Base-by-base conservation (phyloP, 2,329 filamentous ascomycete genomes). In the Apiospora hydei region DNA sequence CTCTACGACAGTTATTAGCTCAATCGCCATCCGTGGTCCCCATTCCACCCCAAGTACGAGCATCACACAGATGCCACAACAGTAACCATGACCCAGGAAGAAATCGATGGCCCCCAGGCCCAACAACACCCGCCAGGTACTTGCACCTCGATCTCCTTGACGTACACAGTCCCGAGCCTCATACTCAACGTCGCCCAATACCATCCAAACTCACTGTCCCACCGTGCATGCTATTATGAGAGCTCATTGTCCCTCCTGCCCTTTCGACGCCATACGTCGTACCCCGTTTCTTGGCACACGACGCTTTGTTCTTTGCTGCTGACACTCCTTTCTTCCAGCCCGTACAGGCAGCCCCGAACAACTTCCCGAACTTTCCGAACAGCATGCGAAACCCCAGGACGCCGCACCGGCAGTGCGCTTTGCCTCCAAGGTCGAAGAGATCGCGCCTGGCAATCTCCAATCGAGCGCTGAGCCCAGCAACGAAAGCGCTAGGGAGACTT, bases 401-500 rank as follows among this genome's bases (percentile, higher is more conserved):
- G 38, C 71, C 21, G 46, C 49, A 18, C 73, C 69, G 44, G 73
- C 73, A 34, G 73, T 74, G 30, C 71, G 73, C 41, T 74, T 74
- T 69, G 71, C 71, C 14, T 74, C 73, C 44, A 74, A 71, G 49
- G 71, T 74, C 38, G 71, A 74, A 64, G 67, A 73, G 64, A 66
- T 71, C 57, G 69, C 41, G 53, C 68, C 64, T 6, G 71, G 64
- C 41, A 66, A 34, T 16, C 34, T 46, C 71, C 74, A 78, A 68
- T 75, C 77, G 16, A 74, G 72, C 41, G 61, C 75, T 44, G 76
- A 75, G 51, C 72, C 76, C 34, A 74, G 75, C 64, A 68, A 72
- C 73, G 75, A 70, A 72, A 73, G 71, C 73, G 73, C 72, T 73
- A 66, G 53, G 47, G 67, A 83, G 72, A 82, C 83, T 70, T 81